Base-by-base conservation (phyloP, 2,329 filamentous ascomycete species). In the Boeremia exigua region DNA sequence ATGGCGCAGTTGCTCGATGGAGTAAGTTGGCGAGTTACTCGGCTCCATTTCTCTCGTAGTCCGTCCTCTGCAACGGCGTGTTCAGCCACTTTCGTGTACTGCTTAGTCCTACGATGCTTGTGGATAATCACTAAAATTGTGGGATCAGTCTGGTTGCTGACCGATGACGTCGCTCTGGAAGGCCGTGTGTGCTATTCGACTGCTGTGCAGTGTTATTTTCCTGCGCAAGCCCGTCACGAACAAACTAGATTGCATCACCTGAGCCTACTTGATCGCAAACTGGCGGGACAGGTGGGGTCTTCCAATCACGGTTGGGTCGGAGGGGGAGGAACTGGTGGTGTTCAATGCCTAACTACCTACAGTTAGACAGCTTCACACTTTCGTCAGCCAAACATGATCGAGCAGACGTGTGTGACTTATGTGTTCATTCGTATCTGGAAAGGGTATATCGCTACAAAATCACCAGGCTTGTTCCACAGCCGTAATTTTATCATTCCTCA, bases 1-100 rank as follows among this genome's bases (percentile, higher is more conserved):
- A 62, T 74, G 60, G 43, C 66, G 67, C 27, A 75, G 54, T 32
- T 73, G 68, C 38, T 73, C 72, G 19, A 73, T 46, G 9, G 71
- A 71, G 28, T 67, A 67, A 29, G 59, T 63, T 8, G 61, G 56
- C 19, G 58, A 32, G 14, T 36, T 45, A 29, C 44, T 50, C 40
- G 46, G 62, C 34, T 65, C 63, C 67, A 72, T 72, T 3, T 43
- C n/a, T 29, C 23, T 9, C 33, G 2, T 53, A 23, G 17, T 30
- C 12, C n/a, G 33, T 25, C 40, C 17, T 11, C 12, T 19, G 14
- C 15, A 12, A 14, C 3, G 28, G 9, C 19, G n/a, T 12, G 5
- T 42, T 37, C 30, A 17, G 1, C 9, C 6, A 17, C 14, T 27
- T 19, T 12, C 7, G 27, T 23, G 19, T 23, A 23, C 19, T 23